These are phyloP conservation scores for Polytolypa hystricis DNA, from an alignment of 2,329 filamentous ascomycete species.

Conservation along the genomic window DNA sequence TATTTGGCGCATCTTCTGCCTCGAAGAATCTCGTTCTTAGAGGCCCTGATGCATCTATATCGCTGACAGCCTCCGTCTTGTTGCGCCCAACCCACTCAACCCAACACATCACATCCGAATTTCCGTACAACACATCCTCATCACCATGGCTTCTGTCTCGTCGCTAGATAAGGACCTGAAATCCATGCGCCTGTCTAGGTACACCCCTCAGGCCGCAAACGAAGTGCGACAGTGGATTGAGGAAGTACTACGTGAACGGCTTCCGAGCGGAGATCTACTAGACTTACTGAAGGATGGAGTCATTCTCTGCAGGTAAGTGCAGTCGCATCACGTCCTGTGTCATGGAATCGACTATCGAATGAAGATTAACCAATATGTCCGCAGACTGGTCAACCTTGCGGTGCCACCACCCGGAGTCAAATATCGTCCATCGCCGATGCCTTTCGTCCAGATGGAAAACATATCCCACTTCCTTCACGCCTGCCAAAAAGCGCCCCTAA, in stretches of 20 bases:
- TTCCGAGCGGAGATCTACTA: conserved; percentile 66
- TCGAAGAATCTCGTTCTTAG: too few relatives aligned
- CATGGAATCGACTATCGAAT: neutral
- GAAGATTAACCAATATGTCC: conserved; percentile 15
- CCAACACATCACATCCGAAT: too few relatives aligned
- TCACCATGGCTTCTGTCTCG: conserved; percentile 76
- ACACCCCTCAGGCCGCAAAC: conserved; percentile 80
- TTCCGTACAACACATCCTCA: too few relatives aligned
- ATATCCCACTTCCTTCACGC: conserved; percentile 90
- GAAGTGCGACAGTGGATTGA: conserved; percentile 84
- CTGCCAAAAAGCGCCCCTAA: conserved; percentile 74
- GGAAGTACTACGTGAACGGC: conserved; percentile 58
- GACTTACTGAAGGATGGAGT: conserved; percentile 84
- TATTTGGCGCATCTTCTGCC: too few relatives aligned
- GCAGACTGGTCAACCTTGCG: conserved; percentile 70
- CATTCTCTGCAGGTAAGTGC: conserved; percentile 75
- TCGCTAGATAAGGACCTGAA: conserved; percentile 93
- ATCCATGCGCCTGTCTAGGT: conserved; percentile 82
- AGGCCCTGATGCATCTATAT: too few relatives aligned
- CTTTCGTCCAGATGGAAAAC: conserved; percentile 99
- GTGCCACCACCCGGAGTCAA: conserved; percentile 67
- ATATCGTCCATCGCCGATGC: conserved; percentile 89
- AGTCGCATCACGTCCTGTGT: too few relatives aligned
- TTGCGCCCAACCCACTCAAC: too few relatives aligned
- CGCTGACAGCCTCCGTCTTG: too few relatives aligned